A percentile compares a stretch with the other conserved stretches of the same genome.
Conservation (phyloP, 2,329 filamentous ascomycete species). For the Paraphaeosphaeria sporulosa region DNA sequence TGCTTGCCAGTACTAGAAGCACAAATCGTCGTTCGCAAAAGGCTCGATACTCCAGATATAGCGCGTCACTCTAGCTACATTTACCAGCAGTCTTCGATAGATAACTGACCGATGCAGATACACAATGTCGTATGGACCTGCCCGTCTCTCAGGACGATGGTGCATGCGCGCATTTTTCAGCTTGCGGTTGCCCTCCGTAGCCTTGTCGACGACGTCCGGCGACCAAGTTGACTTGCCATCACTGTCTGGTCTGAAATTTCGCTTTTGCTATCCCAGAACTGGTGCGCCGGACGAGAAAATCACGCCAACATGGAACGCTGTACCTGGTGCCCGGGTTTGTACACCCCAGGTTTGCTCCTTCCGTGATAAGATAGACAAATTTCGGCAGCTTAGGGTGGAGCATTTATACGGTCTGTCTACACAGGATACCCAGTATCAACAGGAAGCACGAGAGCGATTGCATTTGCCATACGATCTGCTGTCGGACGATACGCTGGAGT, state of each 20-base stretch:
- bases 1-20: neutral
- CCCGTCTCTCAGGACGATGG: conserved; percentile 52
- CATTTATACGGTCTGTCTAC: conserved; percentile 37
- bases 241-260: conserved; percentile 47
- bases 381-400: conserved; percentile 40
- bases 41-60: conserved; percentile 17
- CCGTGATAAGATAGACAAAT: conserved; percentile 43
- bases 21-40: neutral
- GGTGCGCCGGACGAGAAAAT: conserved; percentile 50
- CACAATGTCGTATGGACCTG: conserved; percentile 38
- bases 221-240: conserved; percentile 39
- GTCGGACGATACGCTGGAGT: conserved; percentile 49
- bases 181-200: conserved; percentile 37
- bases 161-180: conserved; percentile 49
- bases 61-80: conserved; percentile 26
- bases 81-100: neutral
- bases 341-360: conserved; percentile 56
- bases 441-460: conserved; percentile 47
- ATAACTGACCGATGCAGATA: conserved; percentile 28
- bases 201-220: conserved; percentile 44
- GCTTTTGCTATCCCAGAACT: conserved; percentile 55
- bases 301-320: conserved; percentile 52
- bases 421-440: conserved; percentile 52
- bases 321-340: conserved; percentile 55
- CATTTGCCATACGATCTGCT: conserved; percentile 53